Evolutionary conservation across 306 rosid genomes (phyloP), one percentile per base, ranked within the genome.

Genomic region (Inga laurina): DNA sequence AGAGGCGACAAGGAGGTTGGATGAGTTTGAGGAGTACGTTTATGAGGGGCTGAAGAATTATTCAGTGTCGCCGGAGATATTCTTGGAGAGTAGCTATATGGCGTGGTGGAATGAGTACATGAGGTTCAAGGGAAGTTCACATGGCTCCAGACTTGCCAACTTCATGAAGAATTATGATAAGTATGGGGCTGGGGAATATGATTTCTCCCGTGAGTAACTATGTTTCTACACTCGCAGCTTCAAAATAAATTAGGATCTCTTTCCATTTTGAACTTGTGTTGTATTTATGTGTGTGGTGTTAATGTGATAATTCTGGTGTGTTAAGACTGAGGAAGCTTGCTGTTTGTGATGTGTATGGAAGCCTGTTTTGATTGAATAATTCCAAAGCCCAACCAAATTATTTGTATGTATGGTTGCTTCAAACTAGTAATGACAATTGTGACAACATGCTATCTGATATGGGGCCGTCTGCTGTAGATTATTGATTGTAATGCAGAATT

Each of bases 31-130:
- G 85, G 43, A 24, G 0, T 80, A 90, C 76, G 91, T 94, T 65
- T 73, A 73, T 79, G 85, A 10, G 21, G n/a, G 56, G 83, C 79
- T 94, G 4, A 82, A 35, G 56, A 84, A 82, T 0, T 88, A 83
- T 54, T 85, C 75, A 6, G 92, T 93, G 30, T 88, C 97, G 2
- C 84, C 94, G 3, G 97, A 95, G 85, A 91, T 95, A 79, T 93
- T 95, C 87, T 79, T 93, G 18, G 3, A 14, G 0, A 88, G 97
- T 76, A 95, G 93, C 80, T 95, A 86, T n/a, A 93, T 90, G 97
- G 0, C 0, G 41, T 91, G 97, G 98, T 94, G 93, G 95, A 45
- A 71, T 2, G 66, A 81, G 24, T 91, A 95, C 52, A 79, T 82
- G 48, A 10, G 2, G 10, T 85, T 75, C 14, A 43, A 51, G 82